Evolutionary conservation across 2,329 filamentous ascomycete species (phyloP), one percentile per base, ranked within the genome.

Genomic region (Diplodia mutila): DNA sequence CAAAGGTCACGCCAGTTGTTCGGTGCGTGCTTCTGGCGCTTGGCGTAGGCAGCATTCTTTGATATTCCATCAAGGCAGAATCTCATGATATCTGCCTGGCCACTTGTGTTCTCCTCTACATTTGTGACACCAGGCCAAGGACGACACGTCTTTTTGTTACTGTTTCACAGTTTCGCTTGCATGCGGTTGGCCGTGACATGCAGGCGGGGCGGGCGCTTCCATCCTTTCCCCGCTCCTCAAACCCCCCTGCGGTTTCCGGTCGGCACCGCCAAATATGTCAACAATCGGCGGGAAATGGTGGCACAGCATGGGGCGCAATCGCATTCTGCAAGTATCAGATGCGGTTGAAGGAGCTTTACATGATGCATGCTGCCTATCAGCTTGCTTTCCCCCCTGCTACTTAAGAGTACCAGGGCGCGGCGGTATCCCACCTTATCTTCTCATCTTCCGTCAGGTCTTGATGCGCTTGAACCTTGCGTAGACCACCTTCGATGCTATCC

Each of bases 41-140:
- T 59, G 34, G 54, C 54, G 4, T 42, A 39, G 54, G 54, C 54
- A 57, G 32, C 54, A 25, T 12, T 59, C 21, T 21, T n/a, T 55
- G 18, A 34, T 25, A 37, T 55, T 21, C 32, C 18, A 12, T 39
- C 11, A n/a, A 57, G 9, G 54, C n/a, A 16, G 54, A 23, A 29
- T 37, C 34, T 37, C 34, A 37, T 37, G 34, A 23, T 25, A 4
- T 57, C 54, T 46, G 42, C 42, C 42, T 46, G n/a, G 25, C 29
- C 52, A 16, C 29, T 34, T 37, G 32, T 18, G 11, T 12, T 7
- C 12, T 37, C 34, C 11, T 11, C 3, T 2, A 3, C 34, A 12
- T 37, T 37, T 11, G 25, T 29, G n/a, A 55, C 8, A 37, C 29
- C 53, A 39, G 7, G 53, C 53, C 18, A 55, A 55, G 53, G 3